phyloP scores from a whole-genome alignment of 2,329 filamentous ascomycete genomes.

The Fusarium fracticaudum region DNA sequence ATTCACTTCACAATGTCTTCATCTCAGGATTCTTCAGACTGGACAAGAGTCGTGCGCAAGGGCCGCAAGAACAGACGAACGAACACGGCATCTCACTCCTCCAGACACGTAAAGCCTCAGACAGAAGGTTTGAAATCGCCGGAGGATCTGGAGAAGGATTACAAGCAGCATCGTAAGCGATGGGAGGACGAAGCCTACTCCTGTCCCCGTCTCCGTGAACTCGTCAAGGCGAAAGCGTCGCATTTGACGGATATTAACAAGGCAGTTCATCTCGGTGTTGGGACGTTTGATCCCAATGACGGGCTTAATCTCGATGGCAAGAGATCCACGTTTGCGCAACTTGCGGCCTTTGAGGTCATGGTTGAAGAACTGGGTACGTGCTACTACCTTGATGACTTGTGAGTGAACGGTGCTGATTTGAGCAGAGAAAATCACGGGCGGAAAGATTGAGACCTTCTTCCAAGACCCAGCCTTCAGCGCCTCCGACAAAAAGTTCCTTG shows the following conservation, averaged over 20 bases:
- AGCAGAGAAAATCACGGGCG: slow-evolving; percentile 29
- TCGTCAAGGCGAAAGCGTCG: slow-evolving; percentile 44
- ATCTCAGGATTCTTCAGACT: slow-evolving; percentile 27
- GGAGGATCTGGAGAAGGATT: slow-evolving; percentile 45
- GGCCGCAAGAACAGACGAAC: slow-evolving; percentile 26
- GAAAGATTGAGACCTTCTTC: slow-evolving; percentile 57
- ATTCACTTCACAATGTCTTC: slow-evolving; percentile 19
- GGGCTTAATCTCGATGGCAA: slow-evolving; percentile 55
- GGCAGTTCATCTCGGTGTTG: slow-evolving; percentile 65
- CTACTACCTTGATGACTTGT: neutral
- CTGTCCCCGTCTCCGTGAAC: slow-evolving; percentile 46
- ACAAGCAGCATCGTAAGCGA: slow-evolving; percentile 39
- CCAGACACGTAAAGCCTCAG: neutral
- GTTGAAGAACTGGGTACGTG: slow-evolving; percentile 55
- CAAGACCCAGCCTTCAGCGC: slow-evolving; percentile 64
- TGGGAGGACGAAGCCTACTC: slow-evolving; percentile 41
- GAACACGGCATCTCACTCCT: neutral
- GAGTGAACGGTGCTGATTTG: neutral
- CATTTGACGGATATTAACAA: slow-evolving; percentile 18
- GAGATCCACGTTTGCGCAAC: slow-evolving; percentile 60
- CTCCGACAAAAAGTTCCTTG: slow-evolving; percentile 62
- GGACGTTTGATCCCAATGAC: slow-evolving; percentile 62
- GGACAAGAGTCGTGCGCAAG: slow-evolving; percentile 42
- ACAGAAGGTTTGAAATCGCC: neutral
- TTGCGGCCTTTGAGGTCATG: slow-evolving; percentile 61